A percentile compares a stretch with the other conserved stretches of the same genome.
Conservation (phyloP, 192 early-diverging fungal species). For the Phycomyces nitens region DNA sequence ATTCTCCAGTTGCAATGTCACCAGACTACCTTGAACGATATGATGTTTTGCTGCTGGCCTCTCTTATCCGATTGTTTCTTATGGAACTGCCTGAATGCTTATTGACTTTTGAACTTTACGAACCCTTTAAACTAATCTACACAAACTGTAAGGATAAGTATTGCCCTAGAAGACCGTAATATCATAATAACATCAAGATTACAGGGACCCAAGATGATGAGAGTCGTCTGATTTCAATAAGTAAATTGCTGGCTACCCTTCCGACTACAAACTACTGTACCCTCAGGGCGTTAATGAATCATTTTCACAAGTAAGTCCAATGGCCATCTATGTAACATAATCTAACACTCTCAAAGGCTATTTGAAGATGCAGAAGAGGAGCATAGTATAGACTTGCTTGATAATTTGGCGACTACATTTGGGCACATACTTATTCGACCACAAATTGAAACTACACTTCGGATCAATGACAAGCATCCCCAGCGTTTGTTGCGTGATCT, state of each 20-base stretch:
- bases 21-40: constrained; percentile 52
- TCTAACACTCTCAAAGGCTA: background rate
- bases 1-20: constrained; percentile 46
- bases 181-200: background rate
- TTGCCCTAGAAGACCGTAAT: background rate
- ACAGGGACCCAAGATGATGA: constrained; percentile 26
- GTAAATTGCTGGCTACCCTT: constrained; percentile 45
- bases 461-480: constrained; percentile 47
- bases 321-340: background rate
- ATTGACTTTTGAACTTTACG: constrained; percentile 69
- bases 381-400: constrained; percentile 26
- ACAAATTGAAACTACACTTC: constrained; percentile 40
- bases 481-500: constrained; percentile 48
- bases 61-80: constrained; percentile 63
- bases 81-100: constrained; percentile 70
- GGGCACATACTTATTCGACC: constrained; percentile 49
- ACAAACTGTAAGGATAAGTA: constrained; percentile 42
- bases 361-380: constrained; percentile 1
- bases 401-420: constrained; percentile 37
- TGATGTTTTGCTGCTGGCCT: constrained; percentile 58
- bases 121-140: constrained; percentile 65
- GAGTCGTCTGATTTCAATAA: constrained; percentile 40
- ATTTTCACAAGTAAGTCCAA: constrained; percentile 29
- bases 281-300: constrained; percentile 36
- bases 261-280: constrained; percentile 47